Evolutionary conservation across 2,329 filamentous ascomycete genomes (phyloP).

Genomic region (Colletotrichum scovillei): DNA sequence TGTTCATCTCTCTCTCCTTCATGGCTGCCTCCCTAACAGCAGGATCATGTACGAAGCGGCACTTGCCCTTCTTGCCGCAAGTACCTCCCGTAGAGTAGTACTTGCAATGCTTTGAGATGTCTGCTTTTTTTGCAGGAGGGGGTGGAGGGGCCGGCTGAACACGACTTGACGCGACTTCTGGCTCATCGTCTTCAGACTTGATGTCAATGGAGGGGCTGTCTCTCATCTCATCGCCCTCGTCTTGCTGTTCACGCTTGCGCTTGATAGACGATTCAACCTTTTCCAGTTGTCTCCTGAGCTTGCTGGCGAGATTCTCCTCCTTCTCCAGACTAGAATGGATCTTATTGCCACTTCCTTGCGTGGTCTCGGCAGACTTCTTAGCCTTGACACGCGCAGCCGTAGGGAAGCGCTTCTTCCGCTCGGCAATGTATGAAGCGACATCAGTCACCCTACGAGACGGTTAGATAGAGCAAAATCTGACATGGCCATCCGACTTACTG

Average conservation of each 20-base stretch:
- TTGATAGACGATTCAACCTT: conserved; percentile 78
- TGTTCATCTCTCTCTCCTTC: conserved; percentile 72
- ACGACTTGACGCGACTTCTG: conserved; percentile 67
- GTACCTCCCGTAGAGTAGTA: conserved; percentile 76
- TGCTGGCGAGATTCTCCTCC: conserved; percentile 72
- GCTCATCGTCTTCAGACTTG: conserved; percentile 68
- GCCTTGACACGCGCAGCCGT: conserved; percentile 77
- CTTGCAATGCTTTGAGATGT: conserved; percentile 75
- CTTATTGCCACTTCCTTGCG: conserved; percentile 33
- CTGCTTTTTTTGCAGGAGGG: conserved; percentile 66
- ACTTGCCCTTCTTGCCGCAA: conserved; percentile 81
- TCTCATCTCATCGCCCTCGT: conserved; percentile 75
- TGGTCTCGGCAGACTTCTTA: conserved; percentile 64
- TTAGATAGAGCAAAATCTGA: not conserved
- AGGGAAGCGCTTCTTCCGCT: conserved; percentile 83
- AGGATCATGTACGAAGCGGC: conserved; percentile 76
- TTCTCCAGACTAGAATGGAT: conserved; percentile 52
- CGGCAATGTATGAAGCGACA: conserved; percentile 82
- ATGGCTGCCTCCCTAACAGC: conserved; percentile 72
- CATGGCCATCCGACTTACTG: conserved; percentile 55
- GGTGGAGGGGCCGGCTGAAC: conserved; percentile 49
- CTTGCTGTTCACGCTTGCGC: conserved; percentile 74
- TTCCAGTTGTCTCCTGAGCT: conserved; percentile 71
- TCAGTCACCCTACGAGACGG: conserved; percentile 66
- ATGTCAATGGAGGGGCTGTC: conserved; percentile 58